Evolutionary conservation across 371 early-diverging fungal species (phyloP).

Genomic region (Rhizomucor pusillus): DNA sequence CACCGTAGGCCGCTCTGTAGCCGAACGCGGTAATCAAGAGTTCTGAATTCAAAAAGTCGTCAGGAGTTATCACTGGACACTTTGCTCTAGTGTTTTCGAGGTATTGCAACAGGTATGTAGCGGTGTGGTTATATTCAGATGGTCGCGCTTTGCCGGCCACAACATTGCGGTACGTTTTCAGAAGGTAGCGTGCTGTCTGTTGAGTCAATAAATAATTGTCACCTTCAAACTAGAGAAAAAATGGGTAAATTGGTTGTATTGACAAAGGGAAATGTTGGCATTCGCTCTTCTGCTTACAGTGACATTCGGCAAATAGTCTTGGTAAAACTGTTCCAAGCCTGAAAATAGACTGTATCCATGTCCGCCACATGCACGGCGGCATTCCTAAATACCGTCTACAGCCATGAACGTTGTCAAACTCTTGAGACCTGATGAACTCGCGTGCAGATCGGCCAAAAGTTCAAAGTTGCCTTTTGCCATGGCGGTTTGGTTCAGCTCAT

Average conservation of each 20-base stretch:
- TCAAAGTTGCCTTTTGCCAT: conserved; percentile 51
- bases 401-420: conserved; percentile 72
- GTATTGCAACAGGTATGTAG: conserved; percentile 48
- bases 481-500: conserved; percentile 53
- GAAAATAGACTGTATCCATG: conserved; percentile 79
- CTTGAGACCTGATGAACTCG: conserved; percentile 82
- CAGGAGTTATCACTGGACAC: conserved; percentile 39
- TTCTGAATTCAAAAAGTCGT: conserved; percentile 59
- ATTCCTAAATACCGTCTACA: conserved; percentile 74
- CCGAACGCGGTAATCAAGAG: conserved; percentile 62
- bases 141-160: conserved; percentile 50
- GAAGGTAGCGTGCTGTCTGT: conserved; percentile 67
- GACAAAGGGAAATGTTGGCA: conserved; percentile 20
- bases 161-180: conserved; percentile 55
- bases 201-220: conserved; percentile 76
- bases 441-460: conserved; percentile 80
- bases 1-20: conserved; percentile 62
- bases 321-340: conserved; percentile 71
- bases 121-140: conserved; percentile 49
- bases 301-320: conserved; percentile 57
- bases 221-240: conserved; percentile 57
- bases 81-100: conserved; percentile 49
- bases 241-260: conserved; percentile 10
- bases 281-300: conserved; percentile 30
- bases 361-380: conserved; percentile 73